phyloP scores from a whole-genome alignment of 2,329 filamentous ascomycete species.

The Fusarium sp. region DNA sequence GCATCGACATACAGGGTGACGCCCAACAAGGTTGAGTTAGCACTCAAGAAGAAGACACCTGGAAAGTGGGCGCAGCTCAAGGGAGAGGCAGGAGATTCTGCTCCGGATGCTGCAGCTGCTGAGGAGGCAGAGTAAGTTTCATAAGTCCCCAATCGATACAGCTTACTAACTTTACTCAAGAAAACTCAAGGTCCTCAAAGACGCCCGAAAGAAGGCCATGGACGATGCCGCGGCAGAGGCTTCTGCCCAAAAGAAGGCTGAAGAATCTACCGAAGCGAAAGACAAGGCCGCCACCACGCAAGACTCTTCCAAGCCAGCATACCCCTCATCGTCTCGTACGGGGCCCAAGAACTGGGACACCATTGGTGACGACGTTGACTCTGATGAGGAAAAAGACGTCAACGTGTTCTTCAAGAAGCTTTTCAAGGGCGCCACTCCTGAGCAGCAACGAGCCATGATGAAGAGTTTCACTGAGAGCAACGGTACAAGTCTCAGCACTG shows the following conservation, averaged over 20 bases:
- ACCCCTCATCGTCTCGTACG: slow-evolving; percentile 84
- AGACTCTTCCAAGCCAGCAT: slow-evolving; percentile 50
- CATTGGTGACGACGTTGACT: slow-evolving; percentile 64
- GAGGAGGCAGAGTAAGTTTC: slow-evolving; percentile 35
- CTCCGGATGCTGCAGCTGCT: not conserved
- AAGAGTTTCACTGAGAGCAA: slow-evolving; percentile 96
- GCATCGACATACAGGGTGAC: slow-evolving; percentile 71
- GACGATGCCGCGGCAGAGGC: slow-evolving; percentile 3
- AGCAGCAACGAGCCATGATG: slow-evolving; percentile 93
- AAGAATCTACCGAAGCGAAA: slow-evolving; percentile 4
- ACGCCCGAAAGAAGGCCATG: slow-evolving; percentile 35
- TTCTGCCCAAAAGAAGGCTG: not conserved
- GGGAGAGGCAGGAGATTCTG: not conserved
- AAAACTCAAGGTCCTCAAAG: slow-evolving; percentile 26
- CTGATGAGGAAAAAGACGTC: slow-evolving; percentile 68
- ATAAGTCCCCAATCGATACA: not conserved
- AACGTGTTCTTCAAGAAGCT: slow-evolving; percentile 91
- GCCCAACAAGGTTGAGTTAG: slow-evolving; percentile 81
- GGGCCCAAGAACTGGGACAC: slow-evolving; percentile 95
- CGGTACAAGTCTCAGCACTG: slow-evolving; percentile 89
- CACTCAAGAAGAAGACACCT: slow-evolving; percentile 70
- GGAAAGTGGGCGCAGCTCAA: slow-evolving; percentile 70
- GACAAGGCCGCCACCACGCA: not conserved
- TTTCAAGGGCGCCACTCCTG: slow-evolving; percentile 77
- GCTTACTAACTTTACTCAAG: slow-evolving; percentile 16